Percentiles rank a stretch among this genome's conserved stretches.
Conservation (phyloP, 225 moss, liverwort and hornwort species). For the Neckera pumila region DNA sequence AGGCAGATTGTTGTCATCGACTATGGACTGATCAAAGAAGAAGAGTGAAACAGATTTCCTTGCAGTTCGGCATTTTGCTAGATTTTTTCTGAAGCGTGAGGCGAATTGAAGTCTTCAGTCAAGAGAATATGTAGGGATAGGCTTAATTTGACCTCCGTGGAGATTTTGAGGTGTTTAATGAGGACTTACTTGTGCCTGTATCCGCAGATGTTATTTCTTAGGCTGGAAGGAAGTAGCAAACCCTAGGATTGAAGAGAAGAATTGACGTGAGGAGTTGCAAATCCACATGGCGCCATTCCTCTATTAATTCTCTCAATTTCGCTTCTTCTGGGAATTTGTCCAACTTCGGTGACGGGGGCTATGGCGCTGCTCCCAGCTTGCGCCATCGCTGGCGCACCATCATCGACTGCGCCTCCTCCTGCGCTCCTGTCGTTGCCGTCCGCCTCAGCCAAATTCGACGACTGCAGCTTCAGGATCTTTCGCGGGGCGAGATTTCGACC, state of each 20-base stretch:
- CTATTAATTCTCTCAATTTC: not conserved
- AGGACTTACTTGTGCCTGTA: not conserved
- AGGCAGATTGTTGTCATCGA: not conserved
- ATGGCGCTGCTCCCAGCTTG: slow-evolving; percentile 11
- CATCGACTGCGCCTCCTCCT: not conserved
- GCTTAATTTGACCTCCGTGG: not conserved
- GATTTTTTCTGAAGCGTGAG: not conserved
- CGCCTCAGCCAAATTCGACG: not conserved
- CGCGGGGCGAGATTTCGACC: not conserved
- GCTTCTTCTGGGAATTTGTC: not conserved
- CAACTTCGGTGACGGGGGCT: not conserved
- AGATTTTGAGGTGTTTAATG: not conserved
- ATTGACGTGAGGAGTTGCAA: not conserved
- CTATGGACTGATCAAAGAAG: no score
- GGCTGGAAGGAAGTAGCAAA: not conserved
- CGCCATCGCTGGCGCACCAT: not conserved
- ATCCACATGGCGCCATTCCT: not conserved
- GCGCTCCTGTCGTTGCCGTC: not conserved
- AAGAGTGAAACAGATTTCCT: not conserved
- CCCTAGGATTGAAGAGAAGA: not conserved
- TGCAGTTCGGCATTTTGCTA: not conserved
- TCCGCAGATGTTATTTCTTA: not conserved
- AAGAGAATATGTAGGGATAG: not conserved
- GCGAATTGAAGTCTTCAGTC: not conserved
- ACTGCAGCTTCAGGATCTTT: not conserved